phyloP scores from a whole-genome alignment of 2,329 filamentous ascomycete species.

The Massarina eburnea region DNA sequence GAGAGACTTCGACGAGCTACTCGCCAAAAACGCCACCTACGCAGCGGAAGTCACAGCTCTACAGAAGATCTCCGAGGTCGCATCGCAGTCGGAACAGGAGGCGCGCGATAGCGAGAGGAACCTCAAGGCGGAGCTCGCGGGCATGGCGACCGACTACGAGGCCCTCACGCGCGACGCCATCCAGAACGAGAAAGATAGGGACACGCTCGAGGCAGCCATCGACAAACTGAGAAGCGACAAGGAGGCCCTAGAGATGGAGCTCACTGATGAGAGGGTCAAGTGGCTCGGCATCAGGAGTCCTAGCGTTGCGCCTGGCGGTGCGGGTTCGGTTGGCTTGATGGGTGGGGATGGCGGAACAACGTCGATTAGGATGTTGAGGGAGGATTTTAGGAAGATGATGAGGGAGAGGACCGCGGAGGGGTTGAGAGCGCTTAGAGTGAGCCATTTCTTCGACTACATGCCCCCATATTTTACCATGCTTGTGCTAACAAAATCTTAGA shows the following conservation, averaged over 20 bases:
- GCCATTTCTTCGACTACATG: constrained; percentile 28
- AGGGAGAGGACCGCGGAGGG: constrained; percentile 69
- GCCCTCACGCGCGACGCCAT: constrained; percentile 69
- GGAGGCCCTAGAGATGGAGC: constrained; percentile 63
- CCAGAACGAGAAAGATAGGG: constrained; percentile 71
- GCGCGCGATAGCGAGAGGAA: constrained; percentile 44
- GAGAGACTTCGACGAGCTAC: constrained; percentile 60
- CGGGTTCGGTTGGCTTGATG: constrained; percentile 7
- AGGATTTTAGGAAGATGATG: constrained; percentile 83
- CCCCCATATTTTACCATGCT: not conserved
- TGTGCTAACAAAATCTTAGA: constrained; percentile 49
- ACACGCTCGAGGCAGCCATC: constrained; percentile 63
- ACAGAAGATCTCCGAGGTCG: constrained; percentile 40
- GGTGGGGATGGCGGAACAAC: constrained; percentile 54
- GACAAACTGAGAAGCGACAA: constrained; percentile 65
- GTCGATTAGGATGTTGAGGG: constrained; percentile 68
- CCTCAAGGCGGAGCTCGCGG: constrained; percentile 66
- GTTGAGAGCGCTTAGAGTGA: constrained; percentile 64
- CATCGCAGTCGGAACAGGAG: constrained; percentile 38
- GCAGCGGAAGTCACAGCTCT: constrained; percentile 47
- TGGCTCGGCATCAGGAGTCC: constrained; percentile 65
- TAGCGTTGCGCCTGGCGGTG: constrained; percentile 39
- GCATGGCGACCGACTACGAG: constrained; percentile 71
- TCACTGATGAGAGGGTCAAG: constrained; percentile 68
- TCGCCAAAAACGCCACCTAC: constrained; percentile 47